phyloP scores from a whole-genome alignment of 345 rosid species.

The Acer saccharum region DNA sequence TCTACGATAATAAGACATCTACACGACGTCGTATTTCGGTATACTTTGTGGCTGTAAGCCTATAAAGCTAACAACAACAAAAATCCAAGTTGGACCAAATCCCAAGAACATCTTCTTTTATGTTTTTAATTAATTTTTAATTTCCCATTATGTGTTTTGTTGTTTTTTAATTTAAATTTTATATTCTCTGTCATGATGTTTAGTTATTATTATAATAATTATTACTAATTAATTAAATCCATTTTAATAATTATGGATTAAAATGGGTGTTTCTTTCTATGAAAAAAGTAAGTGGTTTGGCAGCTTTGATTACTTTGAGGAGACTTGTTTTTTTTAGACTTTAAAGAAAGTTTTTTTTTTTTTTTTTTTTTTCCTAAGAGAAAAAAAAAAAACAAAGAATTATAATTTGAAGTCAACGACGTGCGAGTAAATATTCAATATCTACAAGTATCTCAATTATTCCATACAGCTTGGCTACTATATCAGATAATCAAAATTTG shows the following conservation, averaged over 20 bases:
- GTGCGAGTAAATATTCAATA: too few relatives aligned
- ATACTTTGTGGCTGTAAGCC: constrained; percentile 40
- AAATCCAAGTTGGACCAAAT: constrained; percentile 13
- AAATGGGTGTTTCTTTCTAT: background rate
- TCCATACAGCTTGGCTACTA: too few relatives aligned
- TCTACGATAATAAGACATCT: constrained; percentile 41
- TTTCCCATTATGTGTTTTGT: background rate
- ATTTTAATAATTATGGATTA: constrained; percentile 20
- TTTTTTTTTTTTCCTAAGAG: too few relatives aligned
- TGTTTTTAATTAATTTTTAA: background rate
- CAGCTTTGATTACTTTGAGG: background rate
- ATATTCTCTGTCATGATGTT: constrained; percentile 4
- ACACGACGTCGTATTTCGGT: constrained; percentile 51
- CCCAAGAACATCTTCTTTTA: constrained; percentile 15
- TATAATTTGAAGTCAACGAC: constrained; percentile 33
- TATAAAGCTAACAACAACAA: constrained; percentile 18
- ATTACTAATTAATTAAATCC: background rate
- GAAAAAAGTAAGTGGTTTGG: background rate
- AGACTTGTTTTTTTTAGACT: background rate
- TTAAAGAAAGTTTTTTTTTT: background rate
- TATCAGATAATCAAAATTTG: too few relatives aligned
- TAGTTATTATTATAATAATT: background rate
- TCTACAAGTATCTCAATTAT: too few relatives aligned
- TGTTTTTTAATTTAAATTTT: background rate
- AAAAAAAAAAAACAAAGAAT: constrained; percentile 13